phyloP scores from a whole-genome alignment of 495 filamentous ascomycete species.

The Coniosporium apollinis region DNA sequence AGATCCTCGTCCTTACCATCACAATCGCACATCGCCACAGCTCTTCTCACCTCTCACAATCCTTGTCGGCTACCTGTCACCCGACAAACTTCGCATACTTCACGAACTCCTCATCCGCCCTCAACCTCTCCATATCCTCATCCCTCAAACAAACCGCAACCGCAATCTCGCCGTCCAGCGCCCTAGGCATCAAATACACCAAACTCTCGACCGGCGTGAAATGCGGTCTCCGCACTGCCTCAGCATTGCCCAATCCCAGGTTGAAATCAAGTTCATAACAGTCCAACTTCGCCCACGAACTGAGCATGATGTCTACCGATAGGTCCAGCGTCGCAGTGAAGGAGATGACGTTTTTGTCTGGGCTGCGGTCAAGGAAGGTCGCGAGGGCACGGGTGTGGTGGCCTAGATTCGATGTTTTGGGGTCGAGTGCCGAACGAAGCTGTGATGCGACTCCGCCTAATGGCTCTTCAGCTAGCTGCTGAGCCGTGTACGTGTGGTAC shows the following conservation, averaged over 20 bases:
- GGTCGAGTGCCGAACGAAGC: constrained; percentile 29
- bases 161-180: constrained; percentile 24
- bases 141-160: constrained; percentile 29
- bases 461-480: constrained; percentile 19
- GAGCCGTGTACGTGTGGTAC: constrained; percentile 19
- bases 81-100: constrained; percentile 14
- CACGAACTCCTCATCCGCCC: constrained; percentile 22
- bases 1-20: background rate
- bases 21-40: background rate
- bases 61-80: background rate
- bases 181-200: constrained; percentile 31
- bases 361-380: constrained; percentile 20
- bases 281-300: constrained; percentile 35
- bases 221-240: constrained; percentile 30
- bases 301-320: constrained; percentile 30
- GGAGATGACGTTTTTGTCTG: constrained; percentile 20
- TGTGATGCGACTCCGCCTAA: constrained; percentile 27
- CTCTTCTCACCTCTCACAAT: background rate
- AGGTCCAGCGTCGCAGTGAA: constrained; percentile 19
- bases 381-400: constrained; percentile 28
- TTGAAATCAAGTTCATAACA: constrained; percentile 32
- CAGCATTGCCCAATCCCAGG: constrained; percentile 31
- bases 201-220: constrained; percentile 31
- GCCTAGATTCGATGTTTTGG: constrained; percentile 18
- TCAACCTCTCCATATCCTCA: constrained; percentile 27